These are phyloP conservation scores for Saccharomyces jurei DNA, from an alignment of 805 yeast genomes.

Conservation along the genomic window DNA sequence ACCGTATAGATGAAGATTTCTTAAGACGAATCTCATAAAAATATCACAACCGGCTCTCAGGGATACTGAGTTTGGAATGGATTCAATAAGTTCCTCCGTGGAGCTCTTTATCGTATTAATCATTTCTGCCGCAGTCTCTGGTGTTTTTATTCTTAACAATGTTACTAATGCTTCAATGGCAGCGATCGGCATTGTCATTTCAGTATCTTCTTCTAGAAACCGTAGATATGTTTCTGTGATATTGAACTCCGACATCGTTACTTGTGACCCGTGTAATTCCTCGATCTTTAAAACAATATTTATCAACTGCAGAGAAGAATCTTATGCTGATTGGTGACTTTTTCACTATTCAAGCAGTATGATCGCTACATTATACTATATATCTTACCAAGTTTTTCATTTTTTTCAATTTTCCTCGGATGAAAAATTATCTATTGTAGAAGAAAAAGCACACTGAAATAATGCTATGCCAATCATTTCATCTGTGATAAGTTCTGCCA, in stretches of 20 bases:
- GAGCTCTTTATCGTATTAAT: conserved; percentile 75
- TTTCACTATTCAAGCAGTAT: background rate
- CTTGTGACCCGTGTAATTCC: background rate
- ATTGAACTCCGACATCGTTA: conserved; percentile 46
- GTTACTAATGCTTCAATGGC: conserved; percentile 93
- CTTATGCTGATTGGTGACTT: background rate
- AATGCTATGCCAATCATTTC: no score
- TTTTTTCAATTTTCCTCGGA: background rate
- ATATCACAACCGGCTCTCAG: conserved; percentile 96
- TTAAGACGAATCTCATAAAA: conserved; percentile 84
- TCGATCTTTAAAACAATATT: background rate
- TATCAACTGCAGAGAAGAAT: background rate
- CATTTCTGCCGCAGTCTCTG: conserved; percentile 88
- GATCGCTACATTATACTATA: background rate
- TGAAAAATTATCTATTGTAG: background rate
- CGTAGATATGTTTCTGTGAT: conserved; percentile 72
- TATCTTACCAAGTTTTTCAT: background rate
- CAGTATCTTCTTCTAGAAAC: conserved; percentile 83
- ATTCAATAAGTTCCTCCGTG: conserved; percentile 60
- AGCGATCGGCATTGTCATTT: conserved; percentile 98
- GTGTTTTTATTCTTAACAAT: conserved; percentile 71
- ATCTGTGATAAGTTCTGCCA: no score
- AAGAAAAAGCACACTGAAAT: background rate
- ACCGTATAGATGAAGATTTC: conserved; percentile 73
- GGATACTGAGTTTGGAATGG: conserved; percentile 86